Conservation (phyloP, 768 basidiomycete species). For the Tylopilus vinaceipallidus region DNA sequence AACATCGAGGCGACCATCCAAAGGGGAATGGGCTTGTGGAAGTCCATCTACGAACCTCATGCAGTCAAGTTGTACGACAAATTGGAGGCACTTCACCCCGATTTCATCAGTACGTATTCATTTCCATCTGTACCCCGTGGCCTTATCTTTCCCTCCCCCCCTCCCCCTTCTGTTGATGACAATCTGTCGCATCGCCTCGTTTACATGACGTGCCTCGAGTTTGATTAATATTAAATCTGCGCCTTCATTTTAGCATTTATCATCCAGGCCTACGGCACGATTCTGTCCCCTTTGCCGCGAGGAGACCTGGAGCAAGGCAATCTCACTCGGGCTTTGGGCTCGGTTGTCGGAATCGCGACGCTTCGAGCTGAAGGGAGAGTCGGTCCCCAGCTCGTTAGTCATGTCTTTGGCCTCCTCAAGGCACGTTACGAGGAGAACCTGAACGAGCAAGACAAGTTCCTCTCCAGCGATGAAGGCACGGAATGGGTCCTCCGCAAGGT, state of each 20-base stretch:
- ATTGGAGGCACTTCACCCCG: constrained; percentile 85
- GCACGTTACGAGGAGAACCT: constrained; percentile 60
- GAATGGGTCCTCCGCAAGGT: constrained; percentile 86
- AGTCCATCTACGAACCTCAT: constrained; percentile 86
- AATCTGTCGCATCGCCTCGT: constrained; percentile 30
- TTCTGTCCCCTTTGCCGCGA: constrained; percentile 73
- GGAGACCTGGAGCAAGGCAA: constrained; percentile 72
- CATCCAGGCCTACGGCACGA: constrained; percentile 79
- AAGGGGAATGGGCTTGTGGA: constrained; percentile 75
- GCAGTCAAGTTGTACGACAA: constrained; percentile 87
- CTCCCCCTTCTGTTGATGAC: constrained; percentile 20
- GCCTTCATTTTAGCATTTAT: constrained; percentile 64
- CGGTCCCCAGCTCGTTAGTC: constrained; percentile 83
- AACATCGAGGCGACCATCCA: constrained; percentile 67
- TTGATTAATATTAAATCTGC: constrained; percentile 28
- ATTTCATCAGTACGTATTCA: constrained; percentile 80
- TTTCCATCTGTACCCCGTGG: constrained; percentile 32
- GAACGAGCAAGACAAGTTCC: constrained; percentile 73
- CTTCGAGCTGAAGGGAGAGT: constrained; percentile 83
- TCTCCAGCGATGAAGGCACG: constrained; percentile 81
- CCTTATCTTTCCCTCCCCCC: constrained; percentile 27
- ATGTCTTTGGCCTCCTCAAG: constrained; percentile 89
- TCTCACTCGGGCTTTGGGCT: constrained; percentile 80
- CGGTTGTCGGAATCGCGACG: constrained; percentile 81
- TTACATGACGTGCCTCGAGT: constrained; percentile 32